These are phyloP conservation scores for Pseudogymnoascus sp. DNA, from an alignment of 2,329 filamentous ascomycete species.

Conservation along the genomic window DNA sequence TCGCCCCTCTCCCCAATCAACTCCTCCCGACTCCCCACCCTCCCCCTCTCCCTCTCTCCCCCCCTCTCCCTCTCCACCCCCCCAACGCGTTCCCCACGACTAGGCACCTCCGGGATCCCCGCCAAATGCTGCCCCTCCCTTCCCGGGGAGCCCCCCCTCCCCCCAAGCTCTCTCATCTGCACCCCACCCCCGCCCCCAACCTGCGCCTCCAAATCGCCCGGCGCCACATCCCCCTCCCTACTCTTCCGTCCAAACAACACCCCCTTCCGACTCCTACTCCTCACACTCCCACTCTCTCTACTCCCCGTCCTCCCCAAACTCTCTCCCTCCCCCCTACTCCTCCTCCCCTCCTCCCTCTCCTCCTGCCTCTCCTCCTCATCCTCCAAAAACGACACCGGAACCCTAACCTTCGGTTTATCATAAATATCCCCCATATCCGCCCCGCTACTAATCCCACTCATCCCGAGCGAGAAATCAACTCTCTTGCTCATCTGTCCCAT, in stretches of 20 bases:
- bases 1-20: not conserved
- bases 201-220: not conserved
- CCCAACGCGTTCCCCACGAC: too few species aligned
- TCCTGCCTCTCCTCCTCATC: not conserved
- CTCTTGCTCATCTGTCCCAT: constrained; percentile 49
- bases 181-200: not conserved
- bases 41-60: not conserved
- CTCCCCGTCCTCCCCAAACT: not conserved
- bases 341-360: not conserved
- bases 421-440: constrained; percentile 58
- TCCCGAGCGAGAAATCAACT: constrained; percentile 63
- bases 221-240: not conserved
- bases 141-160: too few species aligned
- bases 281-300: not conserved
- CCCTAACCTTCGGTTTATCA: constrained; percentile 39
- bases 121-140: not conserved
- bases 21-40: not conserved
- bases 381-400: constrained; percentile 17
- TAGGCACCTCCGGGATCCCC: not conserved
- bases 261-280: not conserved
- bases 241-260: not conserved
- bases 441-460: constrained; percentile 47
- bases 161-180: not conserved
- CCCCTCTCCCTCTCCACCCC: too few species aligned
- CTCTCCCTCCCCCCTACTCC: not conserved